Conservation (phyloP, 495 filamentous ascomycete species). For the Xylaria venustula region DNA sequence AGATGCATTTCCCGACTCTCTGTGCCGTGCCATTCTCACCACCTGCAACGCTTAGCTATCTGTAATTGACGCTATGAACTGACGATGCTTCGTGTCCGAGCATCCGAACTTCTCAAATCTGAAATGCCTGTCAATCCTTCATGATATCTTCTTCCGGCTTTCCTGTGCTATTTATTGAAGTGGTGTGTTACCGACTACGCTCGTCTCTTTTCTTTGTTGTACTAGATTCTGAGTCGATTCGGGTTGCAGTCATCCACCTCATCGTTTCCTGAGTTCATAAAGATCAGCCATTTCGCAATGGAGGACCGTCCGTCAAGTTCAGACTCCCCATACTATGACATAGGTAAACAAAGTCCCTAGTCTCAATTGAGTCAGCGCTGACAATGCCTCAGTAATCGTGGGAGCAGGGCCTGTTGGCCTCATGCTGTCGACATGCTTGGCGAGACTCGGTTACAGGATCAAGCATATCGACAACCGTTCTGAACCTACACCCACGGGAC, state of each 20-base stretch:
- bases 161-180: background rate
- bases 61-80: background rate
- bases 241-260: background rate
- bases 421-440: constrained; percentile 77
- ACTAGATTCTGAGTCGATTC: background rate
- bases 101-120: background rate
- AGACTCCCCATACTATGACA: constrained; percentile 24
- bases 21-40: constrained; percentile 2
- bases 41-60: background rate
- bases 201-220: background rate
- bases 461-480: constrained; percentile 71
- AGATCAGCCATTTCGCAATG: constrained; percentile 8
- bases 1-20: constrained; percentile 6
- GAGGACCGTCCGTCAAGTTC: constrained; percentile 13
- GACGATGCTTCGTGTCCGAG: background rate
- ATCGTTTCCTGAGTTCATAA: background rate
- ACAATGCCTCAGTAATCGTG: constrained; percentile 61
- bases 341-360: constrained; percentile 18
- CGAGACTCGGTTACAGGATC: constrained; percentile 67
- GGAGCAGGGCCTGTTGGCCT: constrained; percentile 89
- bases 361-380: background rate
- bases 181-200: background rate
- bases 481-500: constrained; percentile 67
- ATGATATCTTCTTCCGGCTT: background rate
- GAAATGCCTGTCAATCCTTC: background rate